Percentiles rank a stretch among this genome's conserved stretches.
Conservation (phyloP, 306 rosid species). For the Coriaria nepalensis region DNA sequence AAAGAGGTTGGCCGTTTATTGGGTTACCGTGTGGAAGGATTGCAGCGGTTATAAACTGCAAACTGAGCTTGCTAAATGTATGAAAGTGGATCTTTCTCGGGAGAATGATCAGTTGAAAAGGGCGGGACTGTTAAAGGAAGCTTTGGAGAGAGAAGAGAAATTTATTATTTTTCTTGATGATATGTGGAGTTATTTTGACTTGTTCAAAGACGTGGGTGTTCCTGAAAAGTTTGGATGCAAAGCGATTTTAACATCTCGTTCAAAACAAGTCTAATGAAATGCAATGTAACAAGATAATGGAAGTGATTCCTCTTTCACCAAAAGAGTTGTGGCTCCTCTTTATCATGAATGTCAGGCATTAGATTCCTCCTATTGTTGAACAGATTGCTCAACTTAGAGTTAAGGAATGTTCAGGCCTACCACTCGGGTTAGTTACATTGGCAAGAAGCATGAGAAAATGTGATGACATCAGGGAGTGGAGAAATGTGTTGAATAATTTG, state of each 20-base stretch:
- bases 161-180: slow-evolving; percentile 24
- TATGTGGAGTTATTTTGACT: slow-evolving; percentile 16
- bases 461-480: not conserved
- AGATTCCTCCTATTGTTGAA: not conserved
- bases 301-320: not conserved
- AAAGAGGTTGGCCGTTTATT: slow-evolving; percentile 7
- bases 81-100: not conserved
- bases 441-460: slow-evolving; percentile 8
- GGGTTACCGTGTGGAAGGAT: slow-evolving; percentile 16
- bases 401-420: not conserved
- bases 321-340: slow-evolving; percentile 12
- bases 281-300: not conserved
- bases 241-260: slow-evolving; percentile 19
- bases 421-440: not conserved
- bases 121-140: not conserved
- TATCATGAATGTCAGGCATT: not conserved
- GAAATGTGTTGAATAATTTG: not conserved
- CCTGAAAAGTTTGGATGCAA: slow-evolving; percentile 10
- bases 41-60: slow-evolving; percentile 1
- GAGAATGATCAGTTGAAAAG: not conserved
- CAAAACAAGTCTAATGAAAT: slow-evolving; percentile 6
- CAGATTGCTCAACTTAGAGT: not conserved
- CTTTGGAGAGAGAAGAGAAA: not conserved
- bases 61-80: not conserved
- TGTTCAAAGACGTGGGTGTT: slow-evolving; percentile 11